Evolutionary conservation across 805 yeast species (phyloP), one percentile per base, ranked within the genome.

Genomic region (Starmerella khaoyaiensis): DNA sequence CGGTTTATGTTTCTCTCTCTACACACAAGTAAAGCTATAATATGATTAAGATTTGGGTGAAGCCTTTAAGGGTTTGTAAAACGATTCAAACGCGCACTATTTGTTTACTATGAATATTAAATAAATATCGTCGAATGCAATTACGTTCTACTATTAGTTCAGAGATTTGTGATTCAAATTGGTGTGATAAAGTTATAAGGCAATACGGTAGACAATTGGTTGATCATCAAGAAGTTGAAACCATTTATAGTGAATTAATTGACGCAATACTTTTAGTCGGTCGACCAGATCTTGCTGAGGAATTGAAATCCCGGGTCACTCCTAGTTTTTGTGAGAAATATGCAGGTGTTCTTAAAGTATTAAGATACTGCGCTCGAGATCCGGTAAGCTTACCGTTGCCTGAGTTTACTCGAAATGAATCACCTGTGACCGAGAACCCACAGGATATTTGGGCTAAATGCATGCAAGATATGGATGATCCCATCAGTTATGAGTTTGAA

Each of bases 241-340:
- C 32, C 3, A 20, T 32, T 4, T 54, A 48, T 22, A 37, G 40
- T 19, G 48, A 45, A 28, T 39, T 56, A 7, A 43, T 44, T 7
- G 56, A 55, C 39, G 53, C 52, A 22, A 51, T 50, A 29, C 39
- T 37, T 15, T 53, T 58, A 5, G 31, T 46, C 2, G 61, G 58
- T 7, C 47, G 58, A 18, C 42, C 43, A 19, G 57, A 53, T 12
- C 37, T 57, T 10, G 52, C 61, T 2, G 36, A 31, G 19, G 51
- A 44, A 17, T 41, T 59, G 26, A 35, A 35, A 12, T 29, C 20
- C 5, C 47, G 54, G 23, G 41, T 57, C n/a, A 39, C 47, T 6
- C 26, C 17, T 15, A 20, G 29, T 5, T 35, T 51, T 16, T 41
- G 50, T 20, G 33, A 23, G 10, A 29, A 36, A 7, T 35, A 49